Conservation (phyloP, 139 green algal species). For the Gonium pectorale region DNA sequence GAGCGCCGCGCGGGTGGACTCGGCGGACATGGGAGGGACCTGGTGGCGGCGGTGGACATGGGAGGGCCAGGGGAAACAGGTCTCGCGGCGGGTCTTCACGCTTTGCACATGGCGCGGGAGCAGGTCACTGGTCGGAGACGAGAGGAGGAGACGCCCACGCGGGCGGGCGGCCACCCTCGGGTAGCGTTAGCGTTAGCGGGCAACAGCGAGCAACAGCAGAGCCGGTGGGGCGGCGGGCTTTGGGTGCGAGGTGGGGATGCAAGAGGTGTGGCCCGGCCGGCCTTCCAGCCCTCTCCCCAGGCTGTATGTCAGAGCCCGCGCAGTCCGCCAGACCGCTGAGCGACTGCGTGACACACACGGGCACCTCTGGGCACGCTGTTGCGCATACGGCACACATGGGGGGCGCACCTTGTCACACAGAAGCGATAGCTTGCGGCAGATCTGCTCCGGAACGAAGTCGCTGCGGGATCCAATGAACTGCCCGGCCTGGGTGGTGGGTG, state of each 20-base stretch:
- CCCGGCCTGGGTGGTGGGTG: slow-evolving; percentile 83
- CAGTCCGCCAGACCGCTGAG: no score
- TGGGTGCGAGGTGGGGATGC: background rate
- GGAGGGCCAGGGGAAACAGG: no score
- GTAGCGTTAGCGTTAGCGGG: no score
- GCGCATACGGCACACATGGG: no score
- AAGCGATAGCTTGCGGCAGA: slow-evolving; percentile 83
- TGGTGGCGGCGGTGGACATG: background rate
- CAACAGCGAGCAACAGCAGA: no score
- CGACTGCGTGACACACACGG: no score
- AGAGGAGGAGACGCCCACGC: no score
- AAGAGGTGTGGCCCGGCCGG: background rate
- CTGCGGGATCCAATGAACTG: slow-evolving; percentile 90
- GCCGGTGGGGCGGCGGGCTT: background rate
- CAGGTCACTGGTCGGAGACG: no score
- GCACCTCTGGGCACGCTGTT: background rate
- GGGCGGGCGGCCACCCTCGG: no score
- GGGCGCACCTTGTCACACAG: slow-evolving; percentile 83
- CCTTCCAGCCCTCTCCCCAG: background rate
- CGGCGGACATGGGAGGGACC: slow-evolving; percentile 61
- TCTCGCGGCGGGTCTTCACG: no score
- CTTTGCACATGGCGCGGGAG: no score
- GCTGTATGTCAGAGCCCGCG: no score
- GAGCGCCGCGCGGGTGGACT: slow-evolving; percentile 44
- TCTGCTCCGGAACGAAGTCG: slow-evolving; percentile 90